Base-by-base conservation (phyloP, 129 eudicot species). In the Pittosporum tobira region DNA sequence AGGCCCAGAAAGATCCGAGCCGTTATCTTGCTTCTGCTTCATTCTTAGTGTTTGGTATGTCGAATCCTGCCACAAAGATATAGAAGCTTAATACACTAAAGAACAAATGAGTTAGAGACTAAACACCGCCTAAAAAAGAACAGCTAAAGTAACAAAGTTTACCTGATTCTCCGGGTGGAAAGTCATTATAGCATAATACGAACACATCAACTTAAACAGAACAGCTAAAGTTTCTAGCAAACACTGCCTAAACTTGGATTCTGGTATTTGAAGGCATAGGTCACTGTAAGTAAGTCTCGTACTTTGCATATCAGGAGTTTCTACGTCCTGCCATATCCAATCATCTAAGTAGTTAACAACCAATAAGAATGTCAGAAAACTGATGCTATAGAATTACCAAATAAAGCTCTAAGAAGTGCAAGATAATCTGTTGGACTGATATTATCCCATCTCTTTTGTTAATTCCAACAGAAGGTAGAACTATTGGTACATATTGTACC, bases 271-370 rank as follows among this genome's bases (percentile, higher is more conserved):
- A 47, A 57, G 65, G 83, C 96, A 93, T 56, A 93, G 70, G 75
- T 93, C 99, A 72, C 94, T 93, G 80, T 87, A 93, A 24, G 94
- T 93, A 48, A 87, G 80, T 74, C 99, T 77, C 40, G 69, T 42
- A 73, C 65, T 78, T 71, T 50, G 86, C 57, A 46, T 48, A 61
- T 69, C 62, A 11, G 74, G 62, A 62, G 75, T 59, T 53, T 74
- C 84, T 36, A 68, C 58, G 67, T 80, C 98, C 98, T 91, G 94
- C 79, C 57, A 74, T 63, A 64, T 61, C 52, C 58, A 59, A 72
- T 54, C 46, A 54, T 55, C 36, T 21, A 60, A 44, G 34, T 57
- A 22, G 42, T 65, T n/a, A n/a, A n/a, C 43, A 54, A 37, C 52
- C 50, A 36, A 51, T 24, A 16, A 38, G 30, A 44, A 62, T 47